Percentiles rank a stretch among this genome's conserved stretches.
Evolutionary conservation across 2,329 filamentous ascomycete genomes (phyloP).

Genomic region (Pseudomassariella vexata): DNA sequence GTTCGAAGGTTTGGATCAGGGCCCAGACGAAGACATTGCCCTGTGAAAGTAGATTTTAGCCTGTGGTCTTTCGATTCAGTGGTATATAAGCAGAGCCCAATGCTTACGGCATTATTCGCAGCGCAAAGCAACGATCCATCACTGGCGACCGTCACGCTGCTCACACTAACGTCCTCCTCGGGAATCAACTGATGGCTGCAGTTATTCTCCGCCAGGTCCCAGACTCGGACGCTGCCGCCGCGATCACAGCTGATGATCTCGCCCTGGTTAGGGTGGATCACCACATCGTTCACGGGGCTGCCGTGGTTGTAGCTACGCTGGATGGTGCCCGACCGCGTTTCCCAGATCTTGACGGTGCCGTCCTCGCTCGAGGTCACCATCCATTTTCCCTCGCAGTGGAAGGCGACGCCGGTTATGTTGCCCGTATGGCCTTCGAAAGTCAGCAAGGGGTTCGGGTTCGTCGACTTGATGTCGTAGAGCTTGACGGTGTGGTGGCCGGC

Average conservation of each 20-base stretch:
- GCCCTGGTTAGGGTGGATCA: slow-evolving; percentile 98
- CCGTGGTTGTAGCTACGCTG: slow-evolving; percentile 92
- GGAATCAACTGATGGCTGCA: slow-evolving; percentile 95
- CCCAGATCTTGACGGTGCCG: slow-evolving; percentile 95
- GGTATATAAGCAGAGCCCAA: not conserved
- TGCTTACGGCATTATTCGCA: slow-evolving; percentile 76
- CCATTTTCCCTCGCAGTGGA: slow-evolving; percentile 99
- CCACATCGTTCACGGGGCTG: slow-evolving; percentile 89
- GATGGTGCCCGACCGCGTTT: slow-evolving; percentile 76
- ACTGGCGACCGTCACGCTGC: slow-evolving; percentile 91
- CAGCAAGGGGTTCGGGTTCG: slow-evolving; percentile 89
- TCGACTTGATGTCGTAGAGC: slow-evolving; percentile 97
- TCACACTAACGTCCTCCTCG: slow-evolving; percentile 88
- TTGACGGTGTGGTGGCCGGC: slow-evolving; percentile 78
- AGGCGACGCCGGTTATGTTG: slow-evolving; percentile 94
- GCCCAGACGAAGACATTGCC: slow-evolving; percentile 98
- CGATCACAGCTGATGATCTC: slow-evolving; percentile 97
- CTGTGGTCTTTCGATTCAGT: slow-evolving; percentile 1
- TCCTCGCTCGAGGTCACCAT: slow-evolving; percentile 98
- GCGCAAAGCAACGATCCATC: slow-evolving; percentile 91
- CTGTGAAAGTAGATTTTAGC: slow-evolving; percentile 36
- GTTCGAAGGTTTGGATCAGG: slow-evolving; percentile 75
- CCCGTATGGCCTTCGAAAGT: slow-evolving; percentile 94
- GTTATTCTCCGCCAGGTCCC: slow-evolving; percentile 95
- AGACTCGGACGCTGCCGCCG: slow-evolving; percentile 85